Evolutionary conservation across 805 yeast species (phyloP).

Genomic region (Grigorovia humatica): DNA sequence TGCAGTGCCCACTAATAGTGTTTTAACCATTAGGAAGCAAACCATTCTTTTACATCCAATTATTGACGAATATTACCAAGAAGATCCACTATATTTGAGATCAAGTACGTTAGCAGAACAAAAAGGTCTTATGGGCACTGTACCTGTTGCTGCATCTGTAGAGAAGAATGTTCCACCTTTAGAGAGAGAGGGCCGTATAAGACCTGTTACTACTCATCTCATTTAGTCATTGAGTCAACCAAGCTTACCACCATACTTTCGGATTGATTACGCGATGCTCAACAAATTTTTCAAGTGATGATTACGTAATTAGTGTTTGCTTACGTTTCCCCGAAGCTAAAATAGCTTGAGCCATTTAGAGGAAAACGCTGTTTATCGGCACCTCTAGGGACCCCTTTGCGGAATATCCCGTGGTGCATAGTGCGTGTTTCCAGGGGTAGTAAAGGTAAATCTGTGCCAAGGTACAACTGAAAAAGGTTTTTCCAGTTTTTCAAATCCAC

Average conservation of each 20-base stretch:
- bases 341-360: background rate
- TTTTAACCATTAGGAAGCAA: conserved; percentile 70
- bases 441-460: background rate
- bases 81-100: conserved; percentile 56
- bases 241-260: background rate
- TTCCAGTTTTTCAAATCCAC: background rate
- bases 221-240: background rate
- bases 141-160: conserved; percentile 52
- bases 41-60: conserved; percentile 88
- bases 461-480: background rate
- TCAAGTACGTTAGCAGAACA: conserved; percentile 76
- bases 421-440: background rate
- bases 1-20: conserved; percentile 87
- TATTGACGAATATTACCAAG: conserved; percentile 75
- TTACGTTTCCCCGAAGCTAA: background rate
- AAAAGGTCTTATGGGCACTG: conserved; percentile 88
- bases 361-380: background rate
- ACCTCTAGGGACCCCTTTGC: background rate
- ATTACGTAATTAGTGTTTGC: background rate
- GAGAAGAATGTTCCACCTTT: conserved; percentile 59
- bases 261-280: background rate
- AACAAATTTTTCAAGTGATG: background rate
- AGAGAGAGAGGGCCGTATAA: conserved; percentile 62
- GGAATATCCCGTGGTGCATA: background rate
- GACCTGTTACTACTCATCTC: conserved; percentile 15